These are phyloP conservation scores for Rhododendron kiyosumense DNA, from an alignment of 148 eudicot species.

Conservation along the genomic window DNA sequence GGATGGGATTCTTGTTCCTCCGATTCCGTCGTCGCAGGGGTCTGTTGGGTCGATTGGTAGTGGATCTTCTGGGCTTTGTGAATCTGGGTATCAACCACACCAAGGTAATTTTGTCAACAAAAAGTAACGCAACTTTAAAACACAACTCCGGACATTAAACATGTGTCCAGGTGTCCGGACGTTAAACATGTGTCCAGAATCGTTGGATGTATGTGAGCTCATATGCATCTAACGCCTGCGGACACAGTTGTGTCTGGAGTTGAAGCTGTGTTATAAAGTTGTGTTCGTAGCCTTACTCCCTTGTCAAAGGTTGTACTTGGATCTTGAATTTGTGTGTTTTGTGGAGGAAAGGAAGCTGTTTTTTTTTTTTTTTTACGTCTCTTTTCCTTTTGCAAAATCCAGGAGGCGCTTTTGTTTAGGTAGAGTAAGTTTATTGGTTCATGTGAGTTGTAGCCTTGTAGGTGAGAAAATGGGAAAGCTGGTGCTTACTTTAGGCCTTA, in stretches of 20 bases:
- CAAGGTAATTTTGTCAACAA: conserved; percentile 17
- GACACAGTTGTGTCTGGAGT: background rate
- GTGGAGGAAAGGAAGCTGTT: background rate
- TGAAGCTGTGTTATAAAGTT: background rate
- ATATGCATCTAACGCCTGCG: background rate
- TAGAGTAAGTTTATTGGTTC: no score
- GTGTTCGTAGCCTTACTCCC: background rate
- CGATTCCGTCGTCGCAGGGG: conserved; percentile 12
- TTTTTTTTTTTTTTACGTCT: background rate
- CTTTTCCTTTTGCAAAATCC: no score
- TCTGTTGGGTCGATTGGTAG: conserved; percentile 30
- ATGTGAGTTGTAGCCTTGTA: background rate
- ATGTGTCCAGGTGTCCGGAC: background rate
- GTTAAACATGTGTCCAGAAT: no score
- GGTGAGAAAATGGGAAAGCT: background rate
- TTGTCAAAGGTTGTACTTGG: background rate
- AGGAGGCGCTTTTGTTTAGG: no score
- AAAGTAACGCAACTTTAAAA: background rate
- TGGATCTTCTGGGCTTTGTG: conserved; percentile 29
- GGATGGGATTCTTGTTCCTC: background rate
- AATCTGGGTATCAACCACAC: conserved; percentile 15
- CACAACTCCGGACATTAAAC: background rate
- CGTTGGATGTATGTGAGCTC: background rate
- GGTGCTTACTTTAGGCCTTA: background rate
- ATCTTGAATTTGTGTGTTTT: background rate